Evolutionary conservation across 2,329 filamentous ascomycete genomes (phyloP), one percentile per base, ranked within the genome.

Genomic region (Ceratocystis colombiana): DNA sequence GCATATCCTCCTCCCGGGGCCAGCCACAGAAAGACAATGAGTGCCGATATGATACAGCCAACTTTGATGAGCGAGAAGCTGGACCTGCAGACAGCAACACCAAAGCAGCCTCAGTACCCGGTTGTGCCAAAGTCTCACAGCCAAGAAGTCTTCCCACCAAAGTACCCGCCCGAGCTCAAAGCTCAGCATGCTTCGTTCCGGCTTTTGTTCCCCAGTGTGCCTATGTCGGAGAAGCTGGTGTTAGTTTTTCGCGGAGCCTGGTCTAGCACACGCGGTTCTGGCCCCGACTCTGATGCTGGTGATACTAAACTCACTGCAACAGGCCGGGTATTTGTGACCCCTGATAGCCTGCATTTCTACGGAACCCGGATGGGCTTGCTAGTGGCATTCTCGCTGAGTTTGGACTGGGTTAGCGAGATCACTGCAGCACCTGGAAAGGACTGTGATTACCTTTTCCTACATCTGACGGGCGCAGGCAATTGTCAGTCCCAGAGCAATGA

Each of bases 181-280:
- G 87, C 88, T 2, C 95, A 99, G 73, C 90, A 96, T 72, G 88
- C 91, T 1, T 94, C 97, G 73, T 99, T 99, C 74, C 83, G 91
- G 6, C 85, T 96, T 65, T 79, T 99, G 0, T 99, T 99, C 75
- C 92, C 93, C 0, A 84, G 86, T 68, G 88, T 90, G 0, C 83
- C 86, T 2, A 79, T 84, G 37, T 84, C 88, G 20, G 91, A 97
- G 72, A 90, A 90, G 73, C 79, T 96, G 6, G 87, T 96, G 2
- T 80, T 97, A 62, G 94, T 99, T 1, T 97, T 97, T 77, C 85
- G 92, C 59, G 93, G 92, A 17, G 90, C 90, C 0, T 99, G 94
- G 90, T 79, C 77, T 53, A 84, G 81, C 69, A 2, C 75, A 73
- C 65, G 76, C 77, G 17, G 71, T 73, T 0, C 74, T 48, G 28